Conservation (phyloP, 2,329 filamentous ascomycete species). For the Knufia fluminis region DNA sequence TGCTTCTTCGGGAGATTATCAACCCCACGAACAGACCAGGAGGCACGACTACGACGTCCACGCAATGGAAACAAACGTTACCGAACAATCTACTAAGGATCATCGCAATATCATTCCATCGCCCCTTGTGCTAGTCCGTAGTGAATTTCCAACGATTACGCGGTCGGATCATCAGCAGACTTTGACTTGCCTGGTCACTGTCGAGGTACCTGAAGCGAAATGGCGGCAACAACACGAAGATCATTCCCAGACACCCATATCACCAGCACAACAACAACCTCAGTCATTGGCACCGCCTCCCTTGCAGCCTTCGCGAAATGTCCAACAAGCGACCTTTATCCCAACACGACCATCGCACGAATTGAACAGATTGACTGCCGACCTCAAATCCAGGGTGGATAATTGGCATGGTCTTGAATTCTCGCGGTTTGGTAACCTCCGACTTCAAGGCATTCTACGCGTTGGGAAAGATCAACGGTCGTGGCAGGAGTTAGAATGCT, state of each 20-base stretch:
- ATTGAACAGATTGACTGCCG: constrained; percentile 77
- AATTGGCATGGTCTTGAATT: constrained; percentile 98
- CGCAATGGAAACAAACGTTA: constrained; percentile 81
- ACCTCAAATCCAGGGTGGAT: constrained; percentile 76
- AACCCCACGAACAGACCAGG: constrained; percentile 51
- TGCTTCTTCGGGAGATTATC: constrained; percentile 68
- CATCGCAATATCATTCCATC: constrained; percentile 80
- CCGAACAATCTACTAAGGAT: constrained; percentile 54
- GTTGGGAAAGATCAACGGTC: constrained; percentile 94
- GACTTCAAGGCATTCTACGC: constrained; percentile 77
- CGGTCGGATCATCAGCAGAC: constrained; percentile 90
- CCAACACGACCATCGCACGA: constrained; percentile 63
- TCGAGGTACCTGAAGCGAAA: constrained; percentile 87
- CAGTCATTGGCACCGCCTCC: constrained; percentile 42
- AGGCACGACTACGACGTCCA: constrained; percentile 93
- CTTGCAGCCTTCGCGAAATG: constrained; percentile 36
- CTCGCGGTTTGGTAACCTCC: constrained; percentile 72
- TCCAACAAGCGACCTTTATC: constrained; percentile 6
- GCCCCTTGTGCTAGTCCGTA: constrained; percentile 86
- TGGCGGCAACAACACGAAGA: constrained; percentile 84
- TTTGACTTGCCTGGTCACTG: constrained; percentile 83
- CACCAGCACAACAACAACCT: constrained; percentile 23
- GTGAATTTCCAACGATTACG: constrained; percentile 90
- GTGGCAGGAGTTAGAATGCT: constrained; percentile 97
- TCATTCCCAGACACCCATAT: constrained; percentile 38